Base-by-base conservation (phyloP, 371 early-diverging fungal genomes). In the Amoeboaphelidium protococcarum region DNA sequence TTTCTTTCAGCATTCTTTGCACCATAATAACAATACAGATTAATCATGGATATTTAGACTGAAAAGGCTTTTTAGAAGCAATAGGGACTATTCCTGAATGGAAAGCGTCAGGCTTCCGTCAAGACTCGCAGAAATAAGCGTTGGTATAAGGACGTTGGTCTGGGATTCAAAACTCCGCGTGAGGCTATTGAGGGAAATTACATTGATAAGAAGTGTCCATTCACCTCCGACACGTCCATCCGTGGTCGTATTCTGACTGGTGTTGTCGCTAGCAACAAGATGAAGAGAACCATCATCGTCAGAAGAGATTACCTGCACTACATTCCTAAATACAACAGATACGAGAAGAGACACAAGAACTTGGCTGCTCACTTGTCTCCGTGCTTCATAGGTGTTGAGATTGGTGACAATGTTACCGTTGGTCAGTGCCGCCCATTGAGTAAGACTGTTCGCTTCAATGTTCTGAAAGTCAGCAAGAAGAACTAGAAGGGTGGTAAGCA, bases 181-280 rank as follows among this genome's bases (percentile, higher is more conserved):
- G 95, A 91, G 62, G 99, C 99, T 59, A 86, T 85, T 63, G 76
- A 79, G 51, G 72, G 73, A n/a, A 58, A 66, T 66, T 99, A 98
- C 78, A 83, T 98, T 52, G 99, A 99, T 73, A 97, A 96, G 78
- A 99, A 99, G 80, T 99, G 99, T 76, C 99, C 99, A 58, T 99
- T 96, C 85, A 90, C 92, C 55, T 82, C 94, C 60, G 76, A 87
- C 62, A 88, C 98, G 62, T 79, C 77, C 65, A 91, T 99, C 64
- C 88, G 92, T 62, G 98, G 98, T 56, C 85, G 91, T 68, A 91
- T 98, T 68, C 71, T 98, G 52, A 80, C 84, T 49, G 99, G 98
- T 58, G 78, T 78, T 57, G 92, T 98, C 57, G 68, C 78, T 56
- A 89, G 88, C 59, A 86, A 74, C 78, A 98, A 97, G 79, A 95